Conservation (phyloP, 2,329 filamentous ascomycete genomes). For the Diaporthe sp. region DNA sequence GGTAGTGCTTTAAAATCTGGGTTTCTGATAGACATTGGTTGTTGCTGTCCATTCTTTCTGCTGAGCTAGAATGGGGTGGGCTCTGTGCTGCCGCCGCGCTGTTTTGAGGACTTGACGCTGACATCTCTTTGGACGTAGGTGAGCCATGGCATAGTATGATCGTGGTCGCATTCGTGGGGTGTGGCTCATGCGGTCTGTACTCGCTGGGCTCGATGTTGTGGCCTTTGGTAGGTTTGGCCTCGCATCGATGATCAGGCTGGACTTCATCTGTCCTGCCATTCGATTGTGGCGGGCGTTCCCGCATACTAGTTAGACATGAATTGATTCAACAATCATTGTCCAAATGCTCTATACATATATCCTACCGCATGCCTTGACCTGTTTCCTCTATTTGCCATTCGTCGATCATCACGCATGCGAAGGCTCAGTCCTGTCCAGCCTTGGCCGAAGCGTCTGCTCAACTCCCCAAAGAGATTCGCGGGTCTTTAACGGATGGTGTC, state of each 20-base stretch:
- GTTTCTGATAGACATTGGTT: conserved; percentile 45
- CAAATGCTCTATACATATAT: neutral
- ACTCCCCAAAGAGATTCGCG: neutral
- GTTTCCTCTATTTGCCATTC: neutral
- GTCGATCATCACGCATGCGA: neutral
- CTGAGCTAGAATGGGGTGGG: neutral
- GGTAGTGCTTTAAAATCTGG: conserved; percentile 53
- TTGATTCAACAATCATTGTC: neutral
- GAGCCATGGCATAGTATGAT: neutral
- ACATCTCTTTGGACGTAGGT: neutral
- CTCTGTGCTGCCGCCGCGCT: neutral
- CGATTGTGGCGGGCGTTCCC: neutral
- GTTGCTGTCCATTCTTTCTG: conserved; percentile 1
- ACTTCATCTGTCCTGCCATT: neutral
- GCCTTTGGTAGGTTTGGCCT: neutral
- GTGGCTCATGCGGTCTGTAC: neutral
- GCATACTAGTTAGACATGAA: neutral
- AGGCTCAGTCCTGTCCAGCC: neutral
- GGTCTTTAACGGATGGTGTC: too few species aligned
- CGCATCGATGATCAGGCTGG: neutral
- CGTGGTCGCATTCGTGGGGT: neutral
- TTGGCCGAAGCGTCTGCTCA: neutral
- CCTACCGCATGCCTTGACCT: neutral
- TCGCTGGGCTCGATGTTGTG: neutral
- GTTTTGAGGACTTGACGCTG: neutral